These are phyloP conservation scores for Aspergillus sp. DNA, from an alignment of 2,329 filamentous ascomycete species.

Conservation along the genomic window DNA sequence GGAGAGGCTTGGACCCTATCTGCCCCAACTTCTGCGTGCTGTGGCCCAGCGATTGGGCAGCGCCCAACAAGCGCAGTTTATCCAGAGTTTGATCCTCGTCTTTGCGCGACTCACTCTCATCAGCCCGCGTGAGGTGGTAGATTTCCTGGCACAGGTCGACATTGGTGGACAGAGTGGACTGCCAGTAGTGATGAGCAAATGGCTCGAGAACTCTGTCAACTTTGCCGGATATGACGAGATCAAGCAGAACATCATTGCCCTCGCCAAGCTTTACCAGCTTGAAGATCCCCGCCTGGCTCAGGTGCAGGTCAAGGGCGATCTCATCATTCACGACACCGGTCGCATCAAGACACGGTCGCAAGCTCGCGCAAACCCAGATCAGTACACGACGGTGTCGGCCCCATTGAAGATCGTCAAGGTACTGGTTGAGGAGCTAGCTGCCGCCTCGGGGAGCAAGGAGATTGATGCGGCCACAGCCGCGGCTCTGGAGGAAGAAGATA, in stretches of 20 bases:
- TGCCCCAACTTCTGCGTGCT: slow-evolving; percentile 81
- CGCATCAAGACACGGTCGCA: slow-evolving; percentile 92
- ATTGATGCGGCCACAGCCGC: slow-evolving; percentile 54
- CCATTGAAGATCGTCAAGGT: slow-evolving; percentile 95
- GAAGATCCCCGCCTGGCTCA: slow-evolving; percentile 74
- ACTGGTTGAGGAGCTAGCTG: slow-evolving; percentile 83
- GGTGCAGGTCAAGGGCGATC: slow-evolving; percentile 84
- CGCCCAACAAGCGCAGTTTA: slow-evolving; percentile 81
- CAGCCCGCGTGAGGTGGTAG: slow-evolving; percentile 81
- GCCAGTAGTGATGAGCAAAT: slow-evolving; percentile 84
- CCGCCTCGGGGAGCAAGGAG: slow-evolving; percentile 60
- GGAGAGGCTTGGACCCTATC: slow-evolving; percentile 82
- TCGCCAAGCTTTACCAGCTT: slow-evolving; percentile 85
- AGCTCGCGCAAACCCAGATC: slow-evolving; percentile 81
- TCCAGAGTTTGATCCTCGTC: slow-evolving; percentile 91
- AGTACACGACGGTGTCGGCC: slow-evolving; percentile 80
- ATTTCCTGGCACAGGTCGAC: slow-evolving; percentile 81
- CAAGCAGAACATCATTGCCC: slow-evolving; percentile 88
- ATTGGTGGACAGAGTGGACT: slow-evolving; percentile 74
- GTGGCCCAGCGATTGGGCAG: slow-evolving; percentile 80
- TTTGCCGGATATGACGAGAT: slow-evolving; percentile 99
- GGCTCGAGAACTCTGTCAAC: slow-evolving; percentile 93
- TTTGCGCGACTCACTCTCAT: slow-evolving; percentile 86
- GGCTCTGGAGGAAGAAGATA: slow-evolving; percentile 56
- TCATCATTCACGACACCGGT: slow-evolving; percentile 74